Conservation (phyloP, 2,329 filamentous ascomycete species). For the Beauveria varroae region DNA sequence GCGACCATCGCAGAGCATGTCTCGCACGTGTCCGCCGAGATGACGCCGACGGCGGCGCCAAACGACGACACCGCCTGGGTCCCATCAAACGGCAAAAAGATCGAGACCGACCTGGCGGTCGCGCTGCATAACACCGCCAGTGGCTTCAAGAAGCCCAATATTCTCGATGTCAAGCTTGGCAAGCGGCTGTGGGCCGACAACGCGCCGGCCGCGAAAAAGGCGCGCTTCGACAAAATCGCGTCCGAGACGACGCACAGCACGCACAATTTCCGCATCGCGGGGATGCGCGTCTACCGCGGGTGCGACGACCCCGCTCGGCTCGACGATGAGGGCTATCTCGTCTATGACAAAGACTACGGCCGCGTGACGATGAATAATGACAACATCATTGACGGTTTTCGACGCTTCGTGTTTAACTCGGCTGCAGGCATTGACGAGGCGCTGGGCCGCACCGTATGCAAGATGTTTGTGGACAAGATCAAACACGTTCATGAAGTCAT, state of each 20-base stretch:
- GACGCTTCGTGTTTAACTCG: conserved; percentile 51
- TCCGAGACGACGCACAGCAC: conserved; percentile 51
- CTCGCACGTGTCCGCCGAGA: conserved; percentile 15
- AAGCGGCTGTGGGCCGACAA: conserved; percentile 77
- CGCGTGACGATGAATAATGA: conserved; percentile 42
- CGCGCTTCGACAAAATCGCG: conserved; percentile 52
- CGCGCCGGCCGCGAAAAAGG: conserved; percentile 50
- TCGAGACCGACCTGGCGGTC: conserved; percentile 71
- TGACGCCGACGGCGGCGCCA: conserved; percentile 15
- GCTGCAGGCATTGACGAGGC: conserved; percentile 51
- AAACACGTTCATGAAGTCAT: conserved; percentile 45
- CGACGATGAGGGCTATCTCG: conserved; percentile 46
- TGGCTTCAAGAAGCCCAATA: conserved; percentile 78
- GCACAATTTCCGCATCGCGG: conserved; percentile 56
- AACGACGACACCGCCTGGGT: conserved; percentile 30
- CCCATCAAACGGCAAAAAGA: conserved; percentile 47
- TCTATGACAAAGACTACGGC: conserved; percentile 59
- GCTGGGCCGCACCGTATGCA: conserved; percentile 47
- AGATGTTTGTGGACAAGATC: conserved; percentile 47
- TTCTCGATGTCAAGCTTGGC: conserved; percentile 90
- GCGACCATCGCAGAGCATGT: conserved; percentile 27
- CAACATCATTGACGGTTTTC: conserved; percentile 48
- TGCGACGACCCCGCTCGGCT: conserved; percentile 43
- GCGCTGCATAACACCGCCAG: conserved; percentile 78
- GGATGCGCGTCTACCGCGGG: conserved; percentile 57